Conservation (phyloP, 352 stramenopile species). For the Globisporangium takayamanum region DNA sequence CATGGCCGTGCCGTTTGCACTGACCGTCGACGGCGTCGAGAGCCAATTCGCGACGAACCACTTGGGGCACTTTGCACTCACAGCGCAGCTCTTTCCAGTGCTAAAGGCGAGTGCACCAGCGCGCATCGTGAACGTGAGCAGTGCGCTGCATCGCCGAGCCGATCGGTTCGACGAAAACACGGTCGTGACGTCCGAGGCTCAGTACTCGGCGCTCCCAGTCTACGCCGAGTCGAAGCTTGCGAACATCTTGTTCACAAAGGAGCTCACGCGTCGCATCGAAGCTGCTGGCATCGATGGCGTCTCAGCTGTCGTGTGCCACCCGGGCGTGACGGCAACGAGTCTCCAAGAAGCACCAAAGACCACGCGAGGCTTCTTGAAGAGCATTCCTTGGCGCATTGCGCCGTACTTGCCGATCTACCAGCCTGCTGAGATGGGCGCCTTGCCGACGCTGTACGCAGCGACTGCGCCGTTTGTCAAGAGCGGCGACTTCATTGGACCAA, state of each 20-base stretch:
- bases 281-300: slow-evolving; percentile 17
- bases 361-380: slow-evolving; percentile 16
- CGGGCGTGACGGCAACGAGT: slow-evolving; percentile 33
- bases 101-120: slow-evolving; percentile 20
- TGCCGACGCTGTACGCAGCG: slow-evolving; percentile 38
- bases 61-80: slow-evolving; percentile 64
- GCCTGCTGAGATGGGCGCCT: slow-evolving; percentile 30
- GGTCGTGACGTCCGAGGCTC: slow-evolving; percentile 32
- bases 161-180: slow-evolving; percentile 21
- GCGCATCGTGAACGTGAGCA: slow-evolving; percentile 51
- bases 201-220: slow-evolving; percentile 23
- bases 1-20: slow-evolving; percentile 24
- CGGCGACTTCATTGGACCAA: slow-evolving; percentile 28
- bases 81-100: slow-evolving; percentile 35
- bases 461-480: slow-evolving; percentile 19
- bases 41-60: slow-evolving; percentile 71
- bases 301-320: slow-evolving; percentile 21
- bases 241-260: slow-evolving; percentile 43
- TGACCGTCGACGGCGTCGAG: slow-evolving; percentile 39
- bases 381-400: slow-evolving; percentile 19
- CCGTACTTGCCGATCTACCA: slow-evolving; percentile 33
- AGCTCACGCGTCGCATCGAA: slow-evolving; percentile 32
- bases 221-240: slow-evolving; percentile 47
- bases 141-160: slow-evolving; percentile 32
- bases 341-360: slow-evolving; percentile 18